Percentiles rank a stretch among this genome's conserved stretches.
These are phyloP conservation scores for Eutrema heterophyllum DNA, from an alignment of 345 rosid species.

Conservation along the genomic window DNA sequence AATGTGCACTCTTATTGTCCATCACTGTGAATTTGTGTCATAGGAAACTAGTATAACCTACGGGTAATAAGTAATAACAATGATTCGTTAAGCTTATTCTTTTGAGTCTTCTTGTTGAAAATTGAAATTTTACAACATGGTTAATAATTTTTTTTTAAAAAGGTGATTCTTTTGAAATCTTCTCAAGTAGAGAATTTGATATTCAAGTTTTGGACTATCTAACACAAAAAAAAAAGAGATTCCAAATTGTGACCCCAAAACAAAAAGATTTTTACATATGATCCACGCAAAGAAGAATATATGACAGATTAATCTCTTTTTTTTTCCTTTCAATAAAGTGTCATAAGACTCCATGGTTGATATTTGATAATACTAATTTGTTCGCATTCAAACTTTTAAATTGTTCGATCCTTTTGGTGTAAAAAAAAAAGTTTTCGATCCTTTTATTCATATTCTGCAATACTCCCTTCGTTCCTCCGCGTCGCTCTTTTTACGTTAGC, in stretches of 20 bases:
- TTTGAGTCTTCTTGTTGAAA: neutral
- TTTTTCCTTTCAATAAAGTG: too few species aligned
- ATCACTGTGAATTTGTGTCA: neutral
- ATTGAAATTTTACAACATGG: too few species aligned
- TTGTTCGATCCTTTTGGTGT: neutral
- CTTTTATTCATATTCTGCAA: slow-evolving; percentile 9
- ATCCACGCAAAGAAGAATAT: too few species aligned
- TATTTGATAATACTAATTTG: slow-evolving; percentile 1
- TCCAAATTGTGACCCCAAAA: neutral
- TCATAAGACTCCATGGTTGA: neutral
- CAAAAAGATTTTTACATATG: neutral
- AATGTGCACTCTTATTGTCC: neutral
- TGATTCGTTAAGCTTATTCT: neutral
- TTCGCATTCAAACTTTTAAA: neutral
- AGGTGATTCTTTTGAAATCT: neutral
- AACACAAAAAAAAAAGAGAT: neutral
- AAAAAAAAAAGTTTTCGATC: too few species aligned
- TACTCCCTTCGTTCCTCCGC: slow-evolving; percentile 28
- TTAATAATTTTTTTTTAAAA: neutral
- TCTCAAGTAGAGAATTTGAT: neutral
- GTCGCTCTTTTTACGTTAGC: slow-evolving; percentile 27
- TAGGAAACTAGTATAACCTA: neutral
- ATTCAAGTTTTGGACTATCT: slow-evolving; percentile 12
- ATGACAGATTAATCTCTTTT: too few species aligned
- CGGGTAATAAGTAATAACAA: neutral